Percentiles rank a stretch among this genome's conserved stretches.
phyloP scores from a whole-genome alignment of 208 protist genomes.

The Lotmaria passim region DNA sequence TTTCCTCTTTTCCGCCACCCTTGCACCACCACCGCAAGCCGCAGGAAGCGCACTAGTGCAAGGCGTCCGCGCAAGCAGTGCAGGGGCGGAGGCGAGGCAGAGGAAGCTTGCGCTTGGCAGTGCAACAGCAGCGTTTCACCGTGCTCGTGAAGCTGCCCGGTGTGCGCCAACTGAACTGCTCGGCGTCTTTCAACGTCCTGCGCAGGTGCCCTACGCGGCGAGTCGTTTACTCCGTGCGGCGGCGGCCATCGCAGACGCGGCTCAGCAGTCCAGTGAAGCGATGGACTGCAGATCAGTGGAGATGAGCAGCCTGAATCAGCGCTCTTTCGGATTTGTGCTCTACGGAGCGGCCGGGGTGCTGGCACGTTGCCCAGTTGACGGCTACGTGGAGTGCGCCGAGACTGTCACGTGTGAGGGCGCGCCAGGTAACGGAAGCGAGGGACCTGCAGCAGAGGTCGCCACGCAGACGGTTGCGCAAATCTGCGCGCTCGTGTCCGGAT shows the following conservation, averaged over 20 bases:
- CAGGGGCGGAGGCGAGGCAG: background rate
- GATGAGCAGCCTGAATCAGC: background rate
- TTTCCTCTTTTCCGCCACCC: conserved; percentile 22
- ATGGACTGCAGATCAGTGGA: background rate
- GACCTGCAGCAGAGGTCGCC: too few species aligned
- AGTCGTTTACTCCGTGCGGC: conserved; percentile 20
- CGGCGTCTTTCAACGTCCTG: conserved; percentile 35
- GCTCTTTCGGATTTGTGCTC: conserved; percentile 29
- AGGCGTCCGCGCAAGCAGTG: background rate
- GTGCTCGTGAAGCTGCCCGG: background rate
- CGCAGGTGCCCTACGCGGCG: conserved; percentile 18
- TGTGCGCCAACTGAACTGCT: background rate
- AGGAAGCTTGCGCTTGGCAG: background rate
- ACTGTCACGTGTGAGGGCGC: background rate
- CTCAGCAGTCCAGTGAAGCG: background rate
- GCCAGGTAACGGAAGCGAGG: background rate
- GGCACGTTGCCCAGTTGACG: conserved; percentile 26
- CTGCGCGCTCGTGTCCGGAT: conserved; percentile 15
- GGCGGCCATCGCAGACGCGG: too few species aligned
- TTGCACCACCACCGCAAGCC: background rate
- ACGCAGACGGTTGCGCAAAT: conserved; percentile 13
- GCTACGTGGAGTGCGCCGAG: conserved; percentile 28
- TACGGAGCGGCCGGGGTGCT: conserved; percentile 15
- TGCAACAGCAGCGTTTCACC: conserved; percentile 18
- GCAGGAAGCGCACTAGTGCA: too few species aligned